Base-by-base conservation (phyloP, 495 filamentous ascomycete species). In the Xylaria acuta region DNA sequence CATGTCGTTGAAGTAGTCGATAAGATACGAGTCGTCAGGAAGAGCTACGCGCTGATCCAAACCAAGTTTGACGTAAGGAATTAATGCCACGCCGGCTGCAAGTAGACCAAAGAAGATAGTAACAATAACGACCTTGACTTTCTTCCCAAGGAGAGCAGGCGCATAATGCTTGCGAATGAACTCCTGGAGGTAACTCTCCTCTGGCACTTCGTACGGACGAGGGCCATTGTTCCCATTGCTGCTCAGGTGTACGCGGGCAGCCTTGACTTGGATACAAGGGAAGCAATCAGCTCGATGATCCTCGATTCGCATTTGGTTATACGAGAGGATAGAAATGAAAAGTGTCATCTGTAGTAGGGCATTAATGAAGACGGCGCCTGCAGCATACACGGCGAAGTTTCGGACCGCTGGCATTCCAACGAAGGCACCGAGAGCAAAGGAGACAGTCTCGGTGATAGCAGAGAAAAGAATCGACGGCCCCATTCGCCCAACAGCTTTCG, bases 341-440 rank as follows among this genome's bases (percentile, higher is more conserved):
- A 98, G 95, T 11, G 96, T 99, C 67, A 98, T 90, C 79, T 99
- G 96, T 27, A 99, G 82, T 40, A 98, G 76, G 7, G 97, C 96
- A 76, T 99, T 99, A 85, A 99, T 95, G 75, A 98, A 92, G 14
- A 99, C 97, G 7, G 96, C 96, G 43, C 96, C 96, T 20, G 96
- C 94, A 1, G 96, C 96, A 80, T 99, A 99, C 40, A 94, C 90
- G 14, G 96, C 96, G 80, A 99, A 99, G 78, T 99, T 99, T 67
- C 93, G 88, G 45, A 99, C 96, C 1, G 96, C 96, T 16, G 96
- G 96, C 96, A 99, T 99, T 54, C 94, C 94, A 22, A 97, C 96
- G 69, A 95, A 93, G 30, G 92, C 91, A n/a, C 96, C 96, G 34
- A 99, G 82, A 2, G 93, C 90, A 77, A 99, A 99, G 18, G 94